phyloP scores from a whole-genome alignment of 176 grass and related monocot species.

The Phoenix roebelenii region DNA sequence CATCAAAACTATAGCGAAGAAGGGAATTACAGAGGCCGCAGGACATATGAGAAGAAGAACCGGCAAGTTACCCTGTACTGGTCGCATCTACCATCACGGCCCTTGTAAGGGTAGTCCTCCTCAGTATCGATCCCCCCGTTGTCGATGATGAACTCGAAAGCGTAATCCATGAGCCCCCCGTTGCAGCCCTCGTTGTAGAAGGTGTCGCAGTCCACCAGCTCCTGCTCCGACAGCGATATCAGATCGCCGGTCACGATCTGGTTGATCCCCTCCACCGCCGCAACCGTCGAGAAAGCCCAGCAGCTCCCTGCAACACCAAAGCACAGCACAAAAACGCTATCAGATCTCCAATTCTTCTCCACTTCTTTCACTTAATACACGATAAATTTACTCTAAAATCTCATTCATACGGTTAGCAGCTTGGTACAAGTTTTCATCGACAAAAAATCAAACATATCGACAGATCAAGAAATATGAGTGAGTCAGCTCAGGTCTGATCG shows the following conservation, averaged over 20 bases:
- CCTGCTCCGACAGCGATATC: conserved; percentile 46
- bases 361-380: too few relatives aligned
- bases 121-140: conserved; percentile 36
- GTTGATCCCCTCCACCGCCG: conserved; percentile 47
- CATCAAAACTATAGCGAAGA: neutral
- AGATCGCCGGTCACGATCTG: conserved; percentile 37
- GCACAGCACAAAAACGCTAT: neutral
- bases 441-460: too few relatives aligned
- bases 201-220: conserved; percentile 43
- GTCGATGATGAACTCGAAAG: conserved; percentile 30
- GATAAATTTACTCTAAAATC: too few relatives aligned
- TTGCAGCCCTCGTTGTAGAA: conserved; percentile 32
- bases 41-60: too few relatives aligned
- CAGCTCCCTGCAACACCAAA: conserved; percentile 26
- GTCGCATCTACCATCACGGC: conserved; percentile 23
- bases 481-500: too few relatives aligned
- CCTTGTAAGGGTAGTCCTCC: conserved; percentile 23
- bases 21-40: too few relatives aligned
- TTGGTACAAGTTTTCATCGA: too few relatives aligned
- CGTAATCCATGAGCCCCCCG: conserved; percentile 41
- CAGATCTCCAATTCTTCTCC: neutral
- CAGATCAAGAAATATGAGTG: too few relatives aligned
- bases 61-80: conserved; percentile 17
- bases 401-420: too few relatives aligned
- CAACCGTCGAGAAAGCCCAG: conserved; percentile 42